Conservation (phyloP, 176 grass and related monocot species). For the Eragrostis nindensis region DNA sequence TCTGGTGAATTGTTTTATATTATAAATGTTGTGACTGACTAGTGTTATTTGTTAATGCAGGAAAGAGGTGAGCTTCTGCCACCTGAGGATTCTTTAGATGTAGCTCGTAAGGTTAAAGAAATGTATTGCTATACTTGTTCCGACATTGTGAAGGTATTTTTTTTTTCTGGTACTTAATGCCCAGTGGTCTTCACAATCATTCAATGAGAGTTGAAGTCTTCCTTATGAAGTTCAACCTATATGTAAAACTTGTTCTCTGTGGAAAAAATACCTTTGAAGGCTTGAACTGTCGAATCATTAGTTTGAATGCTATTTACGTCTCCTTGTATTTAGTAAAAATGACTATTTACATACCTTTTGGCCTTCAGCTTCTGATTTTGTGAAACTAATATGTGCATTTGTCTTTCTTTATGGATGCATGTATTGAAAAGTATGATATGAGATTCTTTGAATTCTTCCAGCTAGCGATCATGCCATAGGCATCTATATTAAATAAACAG, state of each 20-base stretch:
- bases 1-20: background rate
- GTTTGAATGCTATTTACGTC: slow-evolving; percentile 26
- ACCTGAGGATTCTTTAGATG: slow-evolving; percentile 84
- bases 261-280: background rate
- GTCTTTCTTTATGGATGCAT: background rate
- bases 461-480: background rate
- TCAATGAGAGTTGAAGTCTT: slow-evolving; percentile 1
- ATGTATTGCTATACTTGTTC: slow-evolving; percentile 89
- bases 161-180: slow-evolving; percentile 12
- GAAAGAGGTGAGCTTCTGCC: slow-evolving; percentile 98
- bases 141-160: slow-evolving; percentile 99
- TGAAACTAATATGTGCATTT: no score
- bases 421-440: slow-evolving; percentile 35
- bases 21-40: slow-evolving; percentile 30
- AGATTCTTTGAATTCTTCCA: background rate
- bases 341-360: background rate
- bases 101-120: slow-evolving; percentile 93
- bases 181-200: slow-evolving; percentile 4
- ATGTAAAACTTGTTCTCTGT: background rate
- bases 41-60: slow-evolving; percentile 52
- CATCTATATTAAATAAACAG: slow-evolving; percentile 13
- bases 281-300: background rate
- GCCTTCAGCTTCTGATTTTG: no score
- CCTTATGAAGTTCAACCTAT: slow-evolving; percentile 7
- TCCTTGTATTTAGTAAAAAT: slow-evolving; percentile 19